Evolutionary conservation across 768 basidiomycete species (phyloP).

Genomic region (Mycena pura): DNA sequence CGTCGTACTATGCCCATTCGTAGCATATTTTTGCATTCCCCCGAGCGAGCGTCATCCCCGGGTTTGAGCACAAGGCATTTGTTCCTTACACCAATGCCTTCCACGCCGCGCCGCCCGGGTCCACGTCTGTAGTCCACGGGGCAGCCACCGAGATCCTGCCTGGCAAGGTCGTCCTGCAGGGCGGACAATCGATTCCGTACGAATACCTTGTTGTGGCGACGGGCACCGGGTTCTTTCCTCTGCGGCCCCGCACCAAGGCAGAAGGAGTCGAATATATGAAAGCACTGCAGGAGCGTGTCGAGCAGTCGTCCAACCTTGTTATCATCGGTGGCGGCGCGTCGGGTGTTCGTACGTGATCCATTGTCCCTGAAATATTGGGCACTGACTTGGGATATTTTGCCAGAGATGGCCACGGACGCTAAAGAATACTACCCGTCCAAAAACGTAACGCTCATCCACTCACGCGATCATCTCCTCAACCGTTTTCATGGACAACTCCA

Average conservation of each 20-base stretch:
- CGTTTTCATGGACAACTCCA: slow-evolving; percentile 49
- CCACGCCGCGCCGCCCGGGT: slow-evolving; percentile 29
- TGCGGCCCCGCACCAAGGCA: slow-evolving; percentile 28
- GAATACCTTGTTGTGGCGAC: slow-evolving; percentile 45
- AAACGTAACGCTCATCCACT: slow-evolving; percentile 54
- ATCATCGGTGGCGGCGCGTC: slow-evolving; percentile 67
- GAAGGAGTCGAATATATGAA: slow-evolving; percentile 33
- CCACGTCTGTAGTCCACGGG: slow-evolving; percentile 30
- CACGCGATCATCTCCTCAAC: slow-evolving; percentile 49
- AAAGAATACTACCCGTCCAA: slow-evolving; percentile 48
- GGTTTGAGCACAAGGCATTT: slow-evolving; percentile 37
- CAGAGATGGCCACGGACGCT: slow-evolving; percentile 57
- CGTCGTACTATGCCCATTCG: not conserved
- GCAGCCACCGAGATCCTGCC: slow-evolving; percentile 27
- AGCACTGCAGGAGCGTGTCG: slow-evolving; percentile 39
- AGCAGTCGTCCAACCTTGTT: slow-evolving; percentile 47
- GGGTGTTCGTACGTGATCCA: slow-evolving; percentile 54
- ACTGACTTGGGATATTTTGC: not conserved
- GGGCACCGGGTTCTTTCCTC: slow-evolving; percentile 33
- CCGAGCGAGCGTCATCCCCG: slow-evolving; percentile 34
- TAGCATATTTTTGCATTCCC: slow-evolving; percentile 43
- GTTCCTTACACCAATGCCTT: slow-evolving; percentile 39
- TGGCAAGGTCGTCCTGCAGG: slow-evolving; percentile 28
- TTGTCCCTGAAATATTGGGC: not conserved
- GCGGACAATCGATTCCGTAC: slow-evolving; percentile 34